phyloP scores from a whole-genome alignment of 257 asterid genomes.

The Oldenlandia corymbosa region DNA sequence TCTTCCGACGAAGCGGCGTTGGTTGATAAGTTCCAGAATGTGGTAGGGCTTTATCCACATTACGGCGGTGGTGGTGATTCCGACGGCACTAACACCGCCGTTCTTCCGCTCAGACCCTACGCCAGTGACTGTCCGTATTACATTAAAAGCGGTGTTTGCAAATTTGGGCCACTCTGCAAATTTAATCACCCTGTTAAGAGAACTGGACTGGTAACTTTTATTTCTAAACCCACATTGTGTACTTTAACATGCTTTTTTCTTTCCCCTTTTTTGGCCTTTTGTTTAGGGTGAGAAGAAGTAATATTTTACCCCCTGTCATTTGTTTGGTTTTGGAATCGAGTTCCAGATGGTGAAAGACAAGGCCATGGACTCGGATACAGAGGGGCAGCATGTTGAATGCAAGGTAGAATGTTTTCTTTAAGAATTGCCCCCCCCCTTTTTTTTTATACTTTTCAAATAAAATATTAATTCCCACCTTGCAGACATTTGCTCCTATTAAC shows the following conservation, averaged over 20 bases:
- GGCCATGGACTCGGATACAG: constrained; percentile 40
- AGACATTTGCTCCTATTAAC: no score
- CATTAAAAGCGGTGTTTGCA: constrained; percentile 36
- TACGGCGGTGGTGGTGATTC: not conserved
- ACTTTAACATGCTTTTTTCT: no score
- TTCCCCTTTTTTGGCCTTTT: not conserved
- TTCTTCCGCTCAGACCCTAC: constrained; percentile 32
- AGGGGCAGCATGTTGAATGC: constrained; percentile 60
- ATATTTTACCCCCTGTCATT: no score
- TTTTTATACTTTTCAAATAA: no score
- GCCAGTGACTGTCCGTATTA: constrained; percentile 36
- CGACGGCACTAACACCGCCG: not conserved
- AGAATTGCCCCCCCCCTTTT: no score
- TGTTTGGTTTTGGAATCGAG: not conserved
- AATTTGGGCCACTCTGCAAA: constrained; percentile 31
- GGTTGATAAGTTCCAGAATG: constrained; percentile 14
- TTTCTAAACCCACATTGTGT: no score
- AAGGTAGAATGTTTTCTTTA: constrained; percentile 38
- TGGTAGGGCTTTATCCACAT: constrained; percentile 17
- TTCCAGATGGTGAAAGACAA: constrained; percentile 34
- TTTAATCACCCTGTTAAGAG: constrained; percentile 33
- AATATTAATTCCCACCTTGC: no score
- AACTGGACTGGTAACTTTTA: constrained; percentile 6
- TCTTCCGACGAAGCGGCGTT: constrained; percentile 9
- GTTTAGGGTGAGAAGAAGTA: not conserved